A percentile compares a stretch with the other conserved stretches of the same genome.
Evolutionary conservation across 139 green algal genomes (phyloP).

Genomic region (Chlorella ohadii): DNA sequence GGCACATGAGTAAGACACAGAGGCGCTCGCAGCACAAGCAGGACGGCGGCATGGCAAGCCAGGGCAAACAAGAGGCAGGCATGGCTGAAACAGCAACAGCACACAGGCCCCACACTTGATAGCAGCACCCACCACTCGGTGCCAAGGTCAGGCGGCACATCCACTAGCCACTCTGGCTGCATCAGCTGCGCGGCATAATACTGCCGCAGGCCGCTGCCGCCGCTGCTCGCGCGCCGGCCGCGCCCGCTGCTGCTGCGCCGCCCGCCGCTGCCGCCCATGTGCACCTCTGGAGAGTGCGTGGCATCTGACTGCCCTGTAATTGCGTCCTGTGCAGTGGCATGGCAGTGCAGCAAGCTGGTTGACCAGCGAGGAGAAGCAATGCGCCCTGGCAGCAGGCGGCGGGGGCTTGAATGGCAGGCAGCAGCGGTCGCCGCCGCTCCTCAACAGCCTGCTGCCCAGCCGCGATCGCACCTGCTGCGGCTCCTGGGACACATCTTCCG

Average conservation of each 20-base stretch:
- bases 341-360: too few relatives aligned
- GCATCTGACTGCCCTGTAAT: neutral
- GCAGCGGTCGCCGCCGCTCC: neutral
- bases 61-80: neutral
- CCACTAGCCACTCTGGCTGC: slow-evolving; percentile 91
- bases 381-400: neutral
- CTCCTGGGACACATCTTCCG: neutral
- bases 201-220: neutral
- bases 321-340: neutral
- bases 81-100: neutral
- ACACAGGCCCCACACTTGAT: too few relatives aligned
- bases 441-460: neutral
- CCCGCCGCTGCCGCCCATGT: slow-evolving; percentile 9
- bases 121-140: slow-evolving; percentile 77
- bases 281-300: neutral
- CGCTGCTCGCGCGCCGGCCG: neutral
- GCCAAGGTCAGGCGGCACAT: slow-evolving; percentile 78
- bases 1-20: too few relatives aligned
- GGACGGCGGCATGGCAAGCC: neutral
- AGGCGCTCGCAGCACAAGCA: too few relatives aligned
- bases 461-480: neutral
- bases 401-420: too few relatives aligned
- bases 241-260: neutral
- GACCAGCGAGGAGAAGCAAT: too few relatives aligned
- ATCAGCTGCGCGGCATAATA: slow-evolving; percentile 83